Evolutionary conservation across 140 eudicot genomes (phyloP), one percentile per base, ranked within the genome.

Genomic region (Erigeron philadelphicus): DNA sequence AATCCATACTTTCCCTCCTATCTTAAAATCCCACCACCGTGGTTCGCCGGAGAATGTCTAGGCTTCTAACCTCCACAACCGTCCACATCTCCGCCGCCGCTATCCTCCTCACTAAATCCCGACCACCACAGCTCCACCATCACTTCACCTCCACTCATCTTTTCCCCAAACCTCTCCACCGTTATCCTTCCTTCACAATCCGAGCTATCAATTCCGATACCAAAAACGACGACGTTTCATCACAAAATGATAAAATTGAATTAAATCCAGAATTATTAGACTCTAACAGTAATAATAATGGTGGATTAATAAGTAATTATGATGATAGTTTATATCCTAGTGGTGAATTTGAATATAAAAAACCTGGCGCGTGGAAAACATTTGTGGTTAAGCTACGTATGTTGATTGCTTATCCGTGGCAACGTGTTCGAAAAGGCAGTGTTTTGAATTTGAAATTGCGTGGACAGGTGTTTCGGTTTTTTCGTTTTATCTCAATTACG

Each of bases 331-430:
- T 82, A 68, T 88, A 86, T 64, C 95, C 96, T 31, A 82, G 71
- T 56, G 98, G 96, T 0, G 96, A 92, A 71, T 86, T 88, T 72
- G 87, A 82, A 52, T 88, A 70, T 66, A 52, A 47, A 56, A 79
- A 77, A 15, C 75, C 73, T 16, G 88, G 83, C 25, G 77, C 67
- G 19, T 92, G 88, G 95, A 82, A 76, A 74, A 81, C 76, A 60
- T 85, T 89, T 8, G 64, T 78, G n/a, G 96, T 88, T 49, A 92
- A 88, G 89, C 61, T 79, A 40, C 83, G 88, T 9, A 88, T 84
- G 98, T 61, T 92, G 11, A 17, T 88, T 76, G 95, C 96, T 6
- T 84, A 67, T 70, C 98, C 98, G 17, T 91, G 98, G 98, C 83
- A 86, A 76, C 95, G 96, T 45, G 90, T 92, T 23, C 76, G 79